Evolutionary conservation across 148 eudicot species (phyloP).

Genomic region (Fallopia convolvulus): DNA sequence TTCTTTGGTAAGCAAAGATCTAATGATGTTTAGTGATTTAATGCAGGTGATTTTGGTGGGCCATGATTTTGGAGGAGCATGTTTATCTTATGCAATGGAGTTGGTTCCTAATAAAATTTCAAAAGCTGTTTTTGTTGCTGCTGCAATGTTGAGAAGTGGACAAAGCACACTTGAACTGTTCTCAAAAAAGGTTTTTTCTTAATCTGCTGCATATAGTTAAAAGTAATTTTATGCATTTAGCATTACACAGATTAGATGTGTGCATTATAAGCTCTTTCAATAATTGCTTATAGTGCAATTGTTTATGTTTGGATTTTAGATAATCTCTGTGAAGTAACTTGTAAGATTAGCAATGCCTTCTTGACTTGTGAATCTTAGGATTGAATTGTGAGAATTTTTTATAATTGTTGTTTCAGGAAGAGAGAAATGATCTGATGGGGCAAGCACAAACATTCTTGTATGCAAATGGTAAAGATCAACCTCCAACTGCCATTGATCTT

Average conservation of each 20-base stretch:
- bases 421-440: conserved; percentile 58
- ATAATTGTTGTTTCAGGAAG: conserved; percentile 32
- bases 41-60: conserved; percentile 90
- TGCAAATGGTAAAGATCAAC: conserved; percentile 61
- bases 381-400: neutral
- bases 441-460: conserved; percentile 67
- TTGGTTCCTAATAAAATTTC: conserved; percentile 52
- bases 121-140: conserved; percentile 79
- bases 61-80: conserved; percentile 93
- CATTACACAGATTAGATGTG: neutral
- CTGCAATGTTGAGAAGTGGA: conserved; percentile 63
- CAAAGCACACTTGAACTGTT: conserved; percentile 81
- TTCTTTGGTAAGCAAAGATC: neutral
- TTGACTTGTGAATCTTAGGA: neutral
- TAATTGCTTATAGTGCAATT: neutral
- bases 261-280: neutral
- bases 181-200: conserved; percentile 56
- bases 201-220: neutral
- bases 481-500: conserved; percentile 88
- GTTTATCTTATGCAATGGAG: conserved; percentile 91
- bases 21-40: neutral
- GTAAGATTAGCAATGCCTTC: neutral
- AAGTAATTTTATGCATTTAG: neutral
- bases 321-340: neutral
- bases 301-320: neutral